Percentiles rank a stretch among this genome's conserved stretches.
Conservation (phyloP, 192 early-diverging fungal species). For the Umbelopsis ramanniana region DNA sequence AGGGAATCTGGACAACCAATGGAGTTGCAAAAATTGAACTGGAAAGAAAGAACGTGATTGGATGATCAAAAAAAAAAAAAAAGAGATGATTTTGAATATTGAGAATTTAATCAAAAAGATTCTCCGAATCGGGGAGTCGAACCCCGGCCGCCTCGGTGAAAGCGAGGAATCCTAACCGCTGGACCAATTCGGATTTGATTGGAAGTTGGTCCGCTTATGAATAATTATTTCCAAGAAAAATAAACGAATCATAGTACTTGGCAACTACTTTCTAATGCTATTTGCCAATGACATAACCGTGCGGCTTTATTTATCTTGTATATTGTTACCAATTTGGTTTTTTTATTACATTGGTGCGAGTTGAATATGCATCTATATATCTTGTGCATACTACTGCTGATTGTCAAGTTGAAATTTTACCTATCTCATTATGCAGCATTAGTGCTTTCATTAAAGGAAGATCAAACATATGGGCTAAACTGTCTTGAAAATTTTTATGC, state of each 20-base stretch:
- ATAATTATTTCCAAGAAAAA: not conserved
- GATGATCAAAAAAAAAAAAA: not conserved
- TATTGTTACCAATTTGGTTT: no score
- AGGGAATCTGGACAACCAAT: not conserved
- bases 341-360: no score
- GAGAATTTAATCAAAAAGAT: slow-evolving; percentile 31
- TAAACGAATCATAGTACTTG: not conserved
- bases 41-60: not conserved
- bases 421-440: no score
- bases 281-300: not conserved
- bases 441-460: no score
- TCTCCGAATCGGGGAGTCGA: slow-evolving; percentile 83
- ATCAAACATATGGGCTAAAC: not conserved
- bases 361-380: no score
- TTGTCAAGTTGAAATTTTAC: no score
- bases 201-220: not conserved
- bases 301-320: no score
- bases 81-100: not conserved
- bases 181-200: slow-evolving; percentile 69
- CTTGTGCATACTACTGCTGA: no score
- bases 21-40: not conserved
- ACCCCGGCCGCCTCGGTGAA: slow-evolving; percentile 86
- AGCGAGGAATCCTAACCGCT: slow-evolving; percentile 85
- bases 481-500: no score
- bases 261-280: not conserved